Evolutionary conservation across 495 filamentous ascomycete genomes (phyloP).

Genomic region (Daldinia decipiens): DNA sequence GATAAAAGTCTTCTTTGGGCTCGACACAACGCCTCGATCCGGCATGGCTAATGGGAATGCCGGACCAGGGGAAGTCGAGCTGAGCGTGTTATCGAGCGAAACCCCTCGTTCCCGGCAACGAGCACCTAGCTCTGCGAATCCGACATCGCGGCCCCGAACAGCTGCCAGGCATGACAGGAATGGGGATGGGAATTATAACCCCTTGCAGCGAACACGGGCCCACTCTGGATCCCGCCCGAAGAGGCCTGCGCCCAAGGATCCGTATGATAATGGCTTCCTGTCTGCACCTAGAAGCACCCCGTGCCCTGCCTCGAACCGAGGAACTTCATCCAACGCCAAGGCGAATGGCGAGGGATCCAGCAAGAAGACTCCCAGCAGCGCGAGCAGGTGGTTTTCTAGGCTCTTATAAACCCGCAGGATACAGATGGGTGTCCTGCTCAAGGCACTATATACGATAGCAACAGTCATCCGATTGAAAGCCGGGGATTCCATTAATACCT

Average conservation of each 20-base stretch:
- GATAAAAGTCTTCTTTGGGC: constrained; percentile 4
- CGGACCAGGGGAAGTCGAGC: neutral
- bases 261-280: neutral
- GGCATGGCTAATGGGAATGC: neutral
- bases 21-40: neutral
- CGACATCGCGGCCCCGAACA: neutral
- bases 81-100: neutral
- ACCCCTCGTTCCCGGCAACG: neutral
- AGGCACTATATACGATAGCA: neutral
- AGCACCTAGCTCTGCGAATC: neutral
- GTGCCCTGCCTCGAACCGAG: neutral
- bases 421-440: neutral
- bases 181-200: neutral
- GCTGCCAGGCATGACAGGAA: neutral
- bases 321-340: neutral
- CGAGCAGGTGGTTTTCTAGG: constrained; percentile 3
- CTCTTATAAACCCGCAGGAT: neutral
- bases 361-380: neutral
- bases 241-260: neutral
- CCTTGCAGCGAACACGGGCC: neutral
- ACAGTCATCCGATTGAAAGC: neutral
- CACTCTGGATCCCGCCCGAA: neutral
- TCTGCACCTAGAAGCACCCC: neutral
- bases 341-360: neutral
- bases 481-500: neutral